Evolutionary conservation across 805 yeast genomes (phyloP).

Genomic region (Brettanomyces sp.): DNA sequence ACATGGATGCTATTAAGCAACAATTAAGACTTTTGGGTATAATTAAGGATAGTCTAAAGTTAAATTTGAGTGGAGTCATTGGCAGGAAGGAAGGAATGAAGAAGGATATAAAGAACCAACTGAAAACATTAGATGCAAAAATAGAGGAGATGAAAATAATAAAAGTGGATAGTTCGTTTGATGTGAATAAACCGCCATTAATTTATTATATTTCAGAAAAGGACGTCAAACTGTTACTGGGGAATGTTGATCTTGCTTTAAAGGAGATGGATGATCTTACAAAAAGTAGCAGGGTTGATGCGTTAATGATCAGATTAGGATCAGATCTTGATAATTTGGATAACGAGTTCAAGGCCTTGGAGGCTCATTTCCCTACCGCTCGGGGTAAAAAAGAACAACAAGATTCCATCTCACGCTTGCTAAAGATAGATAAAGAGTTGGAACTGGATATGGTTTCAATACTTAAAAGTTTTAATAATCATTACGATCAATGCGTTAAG

Average conservation of each 20-base stretch:
- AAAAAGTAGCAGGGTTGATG: constrained; percentile 19
- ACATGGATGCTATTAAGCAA: constrained; percentile 34
- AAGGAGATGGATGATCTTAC: constrained; percentile 22
- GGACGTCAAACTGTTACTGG: constrained; percentile 27
- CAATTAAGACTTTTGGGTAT: constrained; percentile 36
- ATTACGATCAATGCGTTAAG: constrained; percentile 68
- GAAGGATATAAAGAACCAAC: constrained; percentile 19
- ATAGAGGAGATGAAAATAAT: constrained; percentile 27
- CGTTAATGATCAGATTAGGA: constrained; percentile 16
- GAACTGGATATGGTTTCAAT: constrained; percentile 66
- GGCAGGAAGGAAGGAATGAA: constrained; percentile 14
- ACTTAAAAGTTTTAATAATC: constrained; percentile 65
- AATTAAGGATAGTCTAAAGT: constrained; percentile 19
- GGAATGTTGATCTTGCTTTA: constrained; percentile 19
- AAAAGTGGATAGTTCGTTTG: constrained; percentile 26
- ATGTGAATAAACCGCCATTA: constrained; percentile 17
- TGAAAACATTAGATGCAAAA: constrained; percentile 24
- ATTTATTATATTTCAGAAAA: constrained; percentile 41
- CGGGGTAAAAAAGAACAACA: constrained; percentile 10
- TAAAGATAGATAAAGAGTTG: constrained; percentile 34
- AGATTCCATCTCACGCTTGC: constrained; percentile 15
- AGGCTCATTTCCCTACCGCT: constrained; percentile 13
- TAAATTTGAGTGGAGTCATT: constrained; percentile 20
- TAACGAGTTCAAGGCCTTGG: constrained; percentile 18
- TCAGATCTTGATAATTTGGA: constrained; percentile 17